Base-by-base conservation (phyloP, 2,329 filamentous ascomycete species). In the Cytospora chrysosperma region DNA sequence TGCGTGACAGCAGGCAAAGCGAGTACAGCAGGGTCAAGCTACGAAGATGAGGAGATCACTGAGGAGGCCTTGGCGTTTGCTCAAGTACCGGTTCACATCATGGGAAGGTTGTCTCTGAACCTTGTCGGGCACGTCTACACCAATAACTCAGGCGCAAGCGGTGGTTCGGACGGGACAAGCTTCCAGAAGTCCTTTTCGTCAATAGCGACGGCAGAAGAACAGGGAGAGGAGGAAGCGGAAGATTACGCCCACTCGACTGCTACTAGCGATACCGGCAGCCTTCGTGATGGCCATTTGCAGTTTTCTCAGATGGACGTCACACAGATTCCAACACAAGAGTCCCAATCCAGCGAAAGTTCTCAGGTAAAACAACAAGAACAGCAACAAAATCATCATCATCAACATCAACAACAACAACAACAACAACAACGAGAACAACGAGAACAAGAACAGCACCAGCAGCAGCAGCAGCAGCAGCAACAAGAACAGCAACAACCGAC, bases 31-130 rank as follows among this genome's bases (percentile, higher is more conserved):
- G 34, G 49, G 19, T 47, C 58, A 13, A 53, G 27, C 51, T 47
- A 55, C 37, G 56, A 54, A n/a, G 57, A 61, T 8, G 64, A 62
- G 5, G 53, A 54, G 21, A 57, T 66, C 30, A 64, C 64, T 13
- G 64, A 66, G 37, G 64, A 66, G 54, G 64, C 64, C 0, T 40
- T 66, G 50, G 64, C 64, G 5, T 66, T 66, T 13, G 64, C 64
- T 4, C 64, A 66, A 53, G 64, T 66, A 2, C 64, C 64, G 7
- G 56, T 66, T 17, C 64, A 66, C 24, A 59, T 66, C 4, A 52
- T 66, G 24, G 64, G 59, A 9, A 53, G 64, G 12, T 24, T 64
- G 10, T 66, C 64, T 49, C 19, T 66, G 7, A 64, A 66, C 21
- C 54, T 66, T 17, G 64, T 64, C 40, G 64, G 64, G 26, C 64